phyloP scores from a whole-genome alignment of 495 filamentous ascomycete species.

The Xylaria nigripes region DNA sequence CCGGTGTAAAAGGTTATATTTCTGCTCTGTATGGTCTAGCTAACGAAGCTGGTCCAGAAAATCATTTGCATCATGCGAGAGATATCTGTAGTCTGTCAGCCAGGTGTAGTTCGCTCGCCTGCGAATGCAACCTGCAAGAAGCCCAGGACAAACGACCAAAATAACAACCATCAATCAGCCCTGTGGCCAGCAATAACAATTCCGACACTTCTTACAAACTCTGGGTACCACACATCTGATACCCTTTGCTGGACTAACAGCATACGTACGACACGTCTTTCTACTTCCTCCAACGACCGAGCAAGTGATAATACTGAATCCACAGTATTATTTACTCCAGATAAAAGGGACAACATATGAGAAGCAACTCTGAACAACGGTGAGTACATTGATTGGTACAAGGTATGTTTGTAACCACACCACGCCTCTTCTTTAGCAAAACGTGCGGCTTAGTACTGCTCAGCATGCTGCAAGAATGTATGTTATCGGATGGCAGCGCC shows the following conservation, averaged over 20 bases:
- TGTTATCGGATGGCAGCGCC: neutral
- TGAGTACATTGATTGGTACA: neutral
- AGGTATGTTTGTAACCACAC: neutral
- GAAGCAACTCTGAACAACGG: neutral
- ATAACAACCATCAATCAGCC: neutral
- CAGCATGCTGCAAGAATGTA: neutral
- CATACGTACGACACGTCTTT: neutral
- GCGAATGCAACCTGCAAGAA: conserved; percentile 1
- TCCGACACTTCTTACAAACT: neutral
- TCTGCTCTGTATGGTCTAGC: neutral
- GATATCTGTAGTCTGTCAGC: neutral
- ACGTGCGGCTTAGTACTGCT: neutral
- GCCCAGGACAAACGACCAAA: neutral
- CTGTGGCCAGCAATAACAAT: neutral
- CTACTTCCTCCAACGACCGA: neutral
- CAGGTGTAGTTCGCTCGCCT: neutral
- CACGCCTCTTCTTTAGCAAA: neutral
- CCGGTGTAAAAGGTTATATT: conserved; percentile 1
- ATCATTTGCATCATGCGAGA: conserved; percentile 10
- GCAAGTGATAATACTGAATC: neutral
- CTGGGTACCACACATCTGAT: neutral
- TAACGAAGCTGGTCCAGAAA: conserved; percentile 13
- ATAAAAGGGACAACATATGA: neutral
- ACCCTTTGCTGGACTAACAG: neutral
- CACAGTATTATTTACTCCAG: neutral